Evolutionary conservation across 169 alveolate species (phyloP), one percentile per base, ranked within the genome.

Genomic region (Miamiensis avidus): DNA sequence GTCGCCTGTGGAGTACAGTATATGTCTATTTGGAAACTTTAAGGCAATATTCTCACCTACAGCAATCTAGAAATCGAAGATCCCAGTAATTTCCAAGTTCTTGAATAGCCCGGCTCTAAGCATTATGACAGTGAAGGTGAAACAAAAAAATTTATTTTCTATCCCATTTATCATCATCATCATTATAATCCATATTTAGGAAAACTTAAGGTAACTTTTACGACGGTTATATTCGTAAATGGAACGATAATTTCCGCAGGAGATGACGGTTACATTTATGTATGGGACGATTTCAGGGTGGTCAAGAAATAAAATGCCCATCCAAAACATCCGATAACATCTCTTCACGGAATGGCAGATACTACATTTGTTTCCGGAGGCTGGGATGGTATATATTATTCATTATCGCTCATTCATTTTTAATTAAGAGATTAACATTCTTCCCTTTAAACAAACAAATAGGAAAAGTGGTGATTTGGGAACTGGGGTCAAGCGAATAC

Each of bases 1-100:
- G 93, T 93, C 29, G 92, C 97, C 15, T 91, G 96, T 88, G 97
- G 97, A 15, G 91, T 95, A 6, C 86, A 95, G 74, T 96, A 95
- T 82, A 85, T 95, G 87, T 82, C 94, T 16, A 83, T 92, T 76
- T 95, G 97, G 97, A 87, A 85, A 76, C 86, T 89, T 65, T 91
- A 90, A 81, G 97, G 97, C 26, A 78, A 88, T 77, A 89, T 87
- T 81, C 82, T 95, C 25, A 81, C 87, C 30, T 86, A 81, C 30
- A 29, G 74, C 64, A 84, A 79, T 72, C 78, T 87, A 31, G 88
- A 87, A 82, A 87, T 82, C 25, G 83, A 82, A 49, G 76, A 76
- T 81, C 88, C 89, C 27, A 88, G 78, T 27, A 82, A 85, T 33
- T 88, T 87, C 4, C 84, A 88, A 25, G 83, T 84, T 31, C 89